phyloP scores from a whole-genome alignment of 2,329 filamentous ascomycete species.

The Meredithiella fracta region DNA sequence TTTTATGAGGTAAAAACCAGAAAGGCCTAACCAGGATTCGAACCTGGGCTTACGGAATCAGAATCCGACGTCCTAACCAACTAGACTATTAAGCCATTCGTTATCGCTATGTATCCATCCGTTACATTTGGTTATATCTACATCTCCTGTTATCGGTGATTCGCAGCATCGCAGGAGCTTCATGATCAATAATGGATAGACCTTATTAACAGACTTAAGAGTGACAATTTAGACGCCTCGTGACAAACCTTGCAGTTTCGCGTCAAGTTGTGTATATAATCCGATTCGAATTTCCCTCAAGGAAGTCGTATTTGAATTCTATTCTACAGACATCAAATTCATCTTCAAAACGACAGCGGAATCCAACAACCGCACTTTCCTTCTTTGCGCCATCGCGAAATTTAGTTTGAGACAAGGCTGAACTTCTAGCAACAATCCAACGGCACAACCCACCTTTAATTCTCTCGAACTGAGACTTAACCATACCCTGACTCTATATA shows the following conservation, averaged over 20 bases:
- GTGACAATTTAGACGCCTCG: no score
- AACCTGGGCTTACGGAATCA: slow-evolving; percentile 15
- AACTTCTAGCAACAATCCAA: neutral
- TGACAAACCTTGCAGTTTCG: no score
- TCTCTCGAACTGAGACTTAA: neutral
- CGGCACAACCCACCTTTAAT: neutral
- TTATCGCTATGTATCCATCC: neutral
- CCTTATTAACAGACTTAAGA: no score
- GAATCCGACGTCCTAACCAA: slow-evolving; percentile 15
- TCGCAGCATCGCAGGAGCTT: neutral
- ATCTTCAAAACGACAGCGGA: neutral
- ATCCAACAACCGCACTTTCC: neutral
- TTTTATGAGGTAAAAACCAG: no score
- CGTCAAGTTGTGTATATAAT: no score
- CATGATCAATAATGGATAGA: neutral
- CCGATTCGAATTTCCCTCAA: no score
- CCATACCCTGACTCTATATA: neutral
- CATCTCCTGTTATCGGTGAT: neutral
- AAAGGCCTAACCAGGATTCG: slow-evolving; percentile 14
- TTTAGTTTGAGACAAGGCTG: slow-evolving; percentile 12
- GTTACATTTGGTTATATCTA: neutral
- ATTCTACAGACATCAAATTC: neutral
- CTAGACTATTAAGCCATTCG: slow-evolving; percentile 13
- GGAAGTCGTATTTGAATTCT: neutral
- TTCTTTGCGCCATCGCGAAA: slow-evolving; percentile 12